Conservation (phyloP, 2,329 filamentous ascomycete genomes). For the Nemania serpens region DNA sequence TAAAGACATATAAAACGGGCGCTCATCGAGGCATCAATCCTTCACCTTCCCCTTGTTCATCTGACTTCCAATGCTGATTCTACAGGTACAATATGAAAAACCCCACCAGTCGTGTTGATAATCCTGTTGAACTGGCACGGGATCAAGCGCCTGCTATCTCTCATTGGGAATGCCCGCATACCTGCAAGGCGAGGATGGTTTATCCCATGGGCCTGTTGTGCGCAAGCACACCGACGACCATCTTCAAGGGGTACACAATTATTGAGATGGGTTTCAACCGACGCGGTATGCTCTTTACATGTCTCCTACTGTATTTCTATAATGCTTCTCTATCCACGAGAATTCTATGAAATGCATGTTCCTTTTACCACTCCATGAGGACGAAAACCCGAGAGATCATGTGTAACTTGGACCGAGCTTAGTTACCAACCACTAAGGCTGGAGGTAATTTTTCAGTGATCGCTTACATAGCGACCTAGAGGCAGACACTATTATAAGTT, state of each 20-base stretch:
- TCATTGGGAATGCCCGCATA: too few relatives aligned
- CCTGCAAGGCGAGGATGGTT: too few relatives aligned
- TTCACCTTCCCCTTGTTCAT: too few relatives aligned
- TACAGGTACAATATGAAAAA: too few relatives aligned
- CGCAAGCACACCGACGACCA: too few relatives aligned
- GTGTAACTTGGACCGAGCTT: neutral
- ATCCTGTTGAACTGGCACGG: too few relatives aligned
- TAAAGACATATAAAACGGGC: too few relatives aligned
- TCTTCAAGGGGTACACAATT: neutral
- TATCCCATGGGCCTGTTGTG: too few relatives aligned
- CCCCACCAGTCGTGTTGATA: too few relatives aligned
- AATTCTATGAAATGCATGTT: conserved; percentile 8
- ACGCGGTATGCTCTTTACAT: neutral
- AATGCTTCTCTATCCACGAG: neutral
- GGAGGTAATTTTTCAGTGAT: neutral
- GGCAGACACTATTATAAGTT: conserved; percentile 25
- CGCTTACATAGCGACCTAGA: neutral
- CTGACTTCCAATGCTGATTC: too few relatives aligned
- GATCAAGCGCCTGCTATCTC: too few relatives aligned
- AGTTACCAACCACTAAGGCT: neutral
- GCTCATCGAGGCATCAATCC: too few relatives aligned
- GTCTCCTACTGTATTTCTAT: neutral
- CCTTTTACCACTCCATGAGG: neutral
- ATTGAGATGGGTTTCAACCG: neutral
- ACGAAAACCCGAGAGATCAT: neutral